These are phyloP conservation scores for Botryotinia calthae DNA, from an alignment of 2,329 filamentous ascomycete species.

Conservation along the genomic window DNA sequence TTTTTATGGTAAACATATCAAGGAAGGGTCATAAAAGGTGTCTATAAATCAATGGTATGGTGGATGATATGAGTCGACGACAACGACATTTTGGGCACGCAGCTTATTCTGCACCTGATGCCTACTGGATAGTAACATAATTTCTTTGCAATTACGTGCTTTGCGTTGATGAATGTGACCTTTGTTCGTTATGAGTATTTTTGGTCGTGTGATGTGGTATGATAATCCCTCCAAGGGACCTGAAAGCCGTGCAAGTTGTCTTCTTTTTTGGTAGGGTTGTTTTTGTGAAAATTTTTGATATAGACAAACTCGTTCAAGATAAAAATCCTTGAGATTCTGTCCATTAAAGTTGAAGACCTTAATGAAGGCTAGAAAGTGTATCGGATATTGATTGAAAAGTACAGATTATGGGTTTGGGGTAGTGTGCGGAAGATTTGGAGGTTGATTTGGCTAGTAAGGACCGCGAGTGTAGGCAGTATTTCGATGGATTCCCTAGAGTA, in stretches of 20 bases:
- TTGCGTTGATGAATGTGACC: no score
- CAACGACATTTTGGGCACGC: slow-evolving; percentile 1
- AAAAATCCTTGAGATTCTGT: background rate
- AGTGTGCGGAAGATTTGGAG: background rate
- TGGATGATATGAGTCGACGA: background rate
- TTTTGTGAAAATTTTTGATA: background rate
- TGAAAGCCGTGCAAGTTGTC: background rate
- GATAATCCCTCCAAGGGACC: background rate
- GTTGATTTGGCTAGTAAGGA: no score
- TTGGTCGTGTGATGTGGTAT: background rate
- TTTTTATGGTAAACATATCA: background rate
- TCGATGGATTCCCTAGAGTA: background rate
- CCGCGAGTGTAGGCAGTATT: background rate
- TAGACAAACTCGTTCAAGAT: background rate
- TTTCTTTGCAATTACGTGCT: background rate
- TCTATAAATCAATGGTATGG: slow-evolving; percentile 1
- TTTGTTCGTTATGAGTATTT: background rate
- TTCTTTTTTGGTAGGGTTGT: background rate
- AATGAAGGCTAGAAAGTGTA: background rate
- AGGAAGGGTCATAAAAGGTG: background rate
- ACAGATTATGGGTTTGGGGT: background rate
- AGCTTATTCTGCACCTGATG: slow-evolving; percentile 9
- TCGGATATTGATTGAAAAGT: background rate
- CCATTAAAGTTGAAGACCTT: background rate
- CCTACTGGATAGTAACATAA: slow-evolving; percentile 12